Base-by-base conservation (phyloP, 2,329 filamentous ascomycete genomes). In the Epichloe gansuensis region DNA sequence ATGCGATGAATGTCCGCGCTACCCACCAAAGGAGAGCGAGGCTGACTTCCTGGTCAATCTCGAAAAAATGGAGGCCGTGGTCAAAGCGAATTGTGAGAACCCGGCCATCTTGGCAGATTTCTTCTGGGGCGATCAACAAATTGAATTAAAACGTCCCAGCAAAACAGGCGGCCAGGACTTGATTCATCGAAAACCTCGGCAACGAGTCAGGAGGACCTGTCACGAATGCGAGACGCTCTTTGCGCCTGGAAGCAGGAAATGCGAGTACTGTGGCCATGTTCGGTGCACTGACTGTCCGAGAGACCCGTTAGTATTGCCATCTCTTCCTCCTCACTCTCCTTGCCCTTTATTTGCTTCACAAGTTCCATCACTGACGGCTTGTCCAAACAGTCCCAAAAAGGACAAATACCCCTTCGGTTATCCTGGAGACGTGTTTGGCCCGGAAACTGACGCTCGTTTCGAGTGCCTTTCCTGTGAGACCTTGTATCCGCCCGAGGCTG, bases 211-310 rank as follows among this genome's bases (percentile, higher is more conserved):
- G 51, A 81, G 88, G 53, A 82, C 72, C 49, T 95, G 89, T 65
- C 89, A 94, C 67, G 74, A 80, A 60, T 95, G 89, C 65, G 64
- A 78, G 46, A 77, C 72, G 2, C 62, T 83, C 1, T 93, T 89
- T 63, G 66, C 68, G 2, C 62, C 73, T 5, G 72, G 75, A 35
- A 72, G 68, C 54, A 87, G 83, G 70, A 78, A 63, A 0, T 95
- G 89, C 64, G 67, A 73, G 7, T 74, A 73, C 40, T 95, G 89
- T 66, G 70, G 74, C 31, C 89, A 95, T 66, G 66, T 75, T 49
- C 82, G 87, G 51, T 95, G 89, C 71, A 87, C 81, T 40, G 84
- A 84, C 63, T 94, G 89, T 65, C 87, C 87, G 31, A 76, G 88
- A 59, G 82, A 89, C 61, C 88, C 88, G 76, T 89, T 78, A 66